These are phyloP conservation scores for Xylariaceae sp. DNA, from an alignment of 2,329 filamentous ascomycete species.

Conservation along the genomic window DNA sequence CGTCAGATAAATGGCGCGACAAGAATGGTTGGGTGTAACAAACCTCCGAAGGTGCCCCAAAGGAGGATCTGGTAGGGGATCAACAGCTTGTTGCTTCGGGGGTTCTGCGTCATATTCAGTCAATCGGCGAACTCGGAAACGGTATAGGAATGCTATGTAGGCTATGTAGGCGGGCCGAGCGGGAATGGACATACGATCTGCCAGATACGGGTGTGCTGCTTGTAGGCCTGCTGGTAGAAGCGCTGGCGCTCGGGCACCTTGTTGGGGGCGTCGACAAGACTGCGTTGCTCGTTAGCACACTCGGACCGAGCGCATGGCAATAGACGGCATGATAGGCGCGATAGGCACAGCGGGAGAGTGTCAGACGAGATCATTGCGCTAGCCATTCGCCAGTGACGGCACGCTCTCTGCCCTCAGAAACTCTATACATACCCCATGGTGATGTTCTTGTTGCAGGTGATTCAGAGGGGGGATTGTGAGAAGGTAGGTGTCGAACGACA, in stretches of 20 bases:
- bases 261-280: constrained; percentile 68
- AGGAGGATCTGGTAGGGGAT: constrained; percentile 63
- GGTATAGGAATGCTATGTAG: not conserved
- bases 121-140: constrained; percentile 15
- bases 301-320: constrained; percentile 1
- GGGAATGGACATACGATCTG: constrained; percentile 58
- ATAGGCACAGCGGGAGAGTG: not conserved
- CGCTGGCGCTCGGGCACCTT: constrained; percentile 70
- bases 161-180: not conserved
- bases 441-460: constrained; percentile 16
- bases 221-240: constrained; percentile 69
- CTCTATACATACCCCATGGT: constrained; percentile 31
- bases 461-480: not conserved
- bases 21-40: constrained; percentile 32
- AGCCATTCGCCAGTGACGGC: not conserved
- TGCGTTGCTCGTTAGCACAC: constrained; percentile 34
- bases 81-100: constrained; percentile 60
- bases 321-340: not conserved
- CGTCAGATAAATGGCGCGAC: constrained; percentile 19
- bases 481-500: constrained; percentile 1
- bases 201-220: constrained; percentile 65
- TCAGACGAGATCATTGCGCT: constrained; percentile 17
- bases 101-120: constrained; percentile 44
- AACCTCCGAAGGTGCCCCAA: constrained; percentile 59
- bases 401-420: not conserved